Evolutionary conservation across 306 rosid species (phyloP).

Genomic region (Arachis stenosperma): DNA sequence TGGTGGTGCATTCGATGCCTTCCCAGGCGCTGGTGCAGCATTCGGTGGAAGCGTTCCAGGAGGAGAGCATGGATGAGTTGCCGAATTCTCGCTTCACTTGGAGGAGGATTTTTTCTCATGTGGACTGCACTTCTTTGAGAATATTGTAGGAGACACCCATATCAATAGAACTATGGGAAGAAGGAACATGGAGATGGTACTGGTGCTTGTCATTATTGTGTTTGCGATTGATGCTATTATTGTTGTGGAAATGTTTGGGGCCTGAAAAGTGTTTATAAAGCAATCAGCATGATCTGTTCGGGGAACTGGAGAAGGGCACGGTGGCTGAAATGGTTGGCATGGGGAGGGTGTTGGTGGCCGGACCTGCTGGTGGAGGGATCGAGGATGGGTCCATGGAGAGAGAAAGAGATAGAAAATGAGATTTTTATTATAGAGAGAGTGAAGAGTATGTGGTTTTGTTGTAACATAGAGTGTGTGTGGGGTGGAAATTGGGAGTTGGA

Average conservation of each 20-base stretch:
- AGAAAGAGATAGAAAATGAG: slow-evolving; percentile 26
- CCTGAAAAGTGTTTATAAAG: too few species aligned
- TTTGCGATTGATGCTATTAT: not conserved
- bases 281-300: too few species aligned
- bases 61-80: not conserved
- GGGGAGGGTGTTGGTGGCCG: slow-evolving; percentile 21
- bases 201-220: not conserved
- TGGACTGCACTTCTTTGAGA: not conserved
- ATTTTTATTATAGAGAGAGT: not conserved
- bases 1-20: not conserved
- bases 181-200: not conserved
- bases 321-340: not conserved
- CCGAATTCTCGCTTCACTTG: not conserved
- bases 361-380: slow-evolving; percentile 36
- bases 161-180: not conserved
- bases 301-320: slow-evolving; percentile 35
- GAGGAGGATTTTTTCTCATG: not conserved
- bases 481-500: slow-evolving; percentile 34
- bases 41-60: not conserved
- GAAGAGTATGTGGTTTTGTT: slow-evolving; percentile 28
- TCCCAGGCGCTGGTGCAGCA: not conserved
- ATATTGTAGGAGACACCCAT: not conserved
- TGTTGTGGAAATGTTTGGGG: not conserved
- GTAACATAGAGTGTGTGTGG: slow-evolving; percentile 34
- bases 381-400: slow-evolving; percentile 64